Percentiles rank a stretch among this genome's conserved stretches.
Conservation (phyloP, 495 filamentous ascomycete species). For the Talaromyces proteolyticus region DNA sequence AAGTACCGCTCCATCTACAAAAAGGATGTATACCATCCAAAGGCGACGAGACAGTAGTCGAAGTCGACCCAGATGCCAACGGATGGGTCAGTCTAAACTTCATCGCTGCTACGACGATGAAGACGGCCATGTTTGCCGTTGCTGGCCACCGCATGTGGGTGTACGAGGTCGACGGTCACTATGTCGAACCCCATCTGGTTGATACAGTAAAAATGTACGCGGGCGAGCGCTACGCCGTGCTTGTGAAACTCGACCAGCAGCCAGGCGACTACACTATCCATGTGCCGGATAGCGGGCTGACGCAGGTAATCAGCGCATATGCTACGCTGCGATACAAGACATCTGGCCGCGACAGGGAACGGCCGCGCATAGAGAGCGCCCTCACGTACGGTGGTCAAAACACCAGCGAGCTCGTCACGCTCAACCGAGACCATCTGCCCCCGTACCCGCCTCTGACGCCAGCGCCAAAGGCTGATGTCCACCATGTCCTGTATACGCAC, state of each 20-base stretch:
- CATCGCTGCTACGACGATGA: conserved; percentile 19
- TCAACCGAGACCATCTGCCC: conserved; percentile 21
- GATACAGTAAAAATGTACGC: conserved; percentile 26
- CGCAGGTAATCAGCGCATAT: conserved; percentile 30
- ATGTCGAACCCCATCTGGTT: conserved; percentile 25
- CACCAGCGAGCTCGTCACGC: conserved; percentile 24
- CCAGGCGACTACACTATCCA: conserved; percentile 32
- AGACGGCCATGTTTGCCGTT: conserved; percentile 24
- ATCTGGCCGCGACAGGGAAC: not conserved
- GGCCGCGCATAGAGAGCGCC: not conserved
- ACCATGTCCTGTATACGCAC: conserved; percentile 30
- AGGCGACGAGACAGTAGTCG: conserved; percentile 20
- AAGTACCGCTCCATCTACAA: not conserved
- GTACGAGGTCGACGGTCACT: conserved; percentile 37
- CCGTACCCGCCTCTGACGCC: conserved; percentile 30
- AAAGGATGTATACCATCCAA: conserved; percentile 23
- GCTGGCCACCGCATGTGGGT: conserved; percentile 37
- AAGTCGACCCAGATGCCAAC: conserved; percentile 16
- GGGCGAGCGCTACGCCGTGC: conserved; percentile 30
- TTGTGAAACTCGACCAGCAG: conserved; percentile 28
- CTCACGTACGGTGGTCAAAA: conserved; percentile 33
- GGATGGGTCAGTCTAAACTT: conserved; percentile 28
- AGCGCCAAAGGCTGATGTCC: conserved; percentile 25
- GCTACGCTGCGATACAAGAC: conserved; percentile 23
- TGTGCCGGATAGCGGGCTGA: conserved; percentile 20